Evolutionary conservation across 441 rosid genomes (phyloP).

Genomic region (Erodium moschatum): DNA sequence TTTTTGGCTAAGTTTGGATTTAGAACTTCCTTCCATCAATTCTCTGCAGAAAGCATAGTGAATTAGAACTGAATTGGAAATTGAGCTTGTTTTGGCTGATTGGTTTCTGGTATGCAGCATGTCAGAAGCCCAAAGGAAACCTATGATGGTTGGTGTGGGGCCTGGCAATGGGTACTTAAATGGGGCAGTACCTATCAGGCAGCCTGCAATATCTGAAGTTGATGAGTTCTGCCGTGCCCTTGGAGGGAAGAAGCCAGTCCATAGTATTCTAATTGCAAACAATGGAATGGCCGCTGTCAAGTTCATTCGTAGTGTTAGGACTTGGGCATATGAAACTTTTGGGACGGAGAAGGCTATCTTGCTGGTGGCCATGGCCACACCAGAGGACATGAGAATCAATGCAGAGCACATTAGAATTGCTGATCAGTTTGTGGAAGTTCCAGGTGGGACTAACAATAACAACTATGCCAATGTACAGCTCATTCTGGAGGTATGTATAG

Average conservation of each 20-base stretch:
- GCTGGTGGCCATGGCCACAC: slow-evolving; percentile 99
- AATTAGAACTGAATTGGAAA: not conserved
- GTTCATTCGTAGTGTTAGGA: slow-evolving; percentile 88
- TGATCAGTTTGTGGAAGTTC: slow-evolving; percentile 99
- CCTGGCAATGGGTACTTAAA: slow-evolving; percentile 48
- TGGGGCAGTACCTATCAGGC: slow-evolving; percentile 47
- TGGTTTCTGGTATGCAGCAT: slow-evolving; percentile 37
- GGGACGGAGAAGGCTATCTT: slow-evolving; percentile 92
- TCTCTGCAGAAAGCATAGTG: not conserved
- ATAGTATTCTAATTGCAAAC: slow-evolving; percentile 86
- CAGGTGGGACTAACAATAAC: slow-evolving; percentile 99
- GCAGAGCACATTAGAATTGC: slow-evolving; percentile 99
- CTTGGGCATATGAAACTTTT: slow-evolving; percentile 98
- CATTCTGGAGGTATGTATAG: slow-evolving; percentile 77
- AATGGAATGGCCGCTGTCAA: slow-evolving; percentile 99
- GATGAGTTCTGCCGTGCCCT: slow-evolving; percentile 80
- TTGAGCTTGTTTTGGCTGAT: not conserved
- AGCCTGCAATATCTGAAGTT: slow-evolving; percentile 56
- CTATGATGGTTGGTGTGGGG: slow-evolving; percentile 35
- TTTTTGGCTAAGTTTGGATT: not conserved
- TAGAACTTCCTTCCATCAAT: not conserved
- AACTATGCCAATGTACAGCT: slow-evolving; percentile 99
- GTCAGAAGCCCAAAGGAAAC: slow-evolving; percentile 49
- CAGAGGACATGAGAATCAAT: slow-evolving; percentile 99
- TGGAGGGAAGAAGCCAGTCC: slow-evolving; percentile 78